Evolutionary conservation across 768 basidiomycete species (phyloP), one percentile per base, ranked within the genome.

Genomic region (Hortiboletus flavorubellus): DNA sequence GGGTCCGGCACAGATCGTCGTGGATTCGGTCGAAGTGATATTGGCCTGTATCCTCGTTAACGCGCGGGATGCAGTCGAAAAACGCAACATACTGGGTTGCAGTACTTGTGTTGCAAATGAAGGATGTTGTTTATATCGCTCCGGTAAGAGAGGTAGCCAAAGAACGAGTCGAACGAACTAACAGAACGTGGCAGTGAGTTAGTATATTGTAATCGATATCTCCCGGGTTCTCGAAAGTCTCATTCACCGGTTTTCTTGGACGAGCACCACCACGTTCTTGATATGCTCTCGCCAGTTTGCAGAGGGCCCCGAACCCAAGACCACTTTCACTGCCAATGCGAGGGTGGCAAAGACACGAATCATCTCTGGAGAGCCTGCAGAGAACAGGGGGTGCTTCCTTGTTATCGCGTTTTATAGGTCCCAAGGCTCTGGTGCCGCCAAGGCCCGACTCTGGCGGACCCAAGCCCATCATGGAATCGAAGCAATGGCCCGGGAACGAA

Each of bases 201-300:
- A 33, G 18, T 29, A 31, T 14, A 45, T 14, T 2, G 31, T 8
- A 3, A n/a, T 10, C 12, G 12, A 16, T 7, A 46, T n/a, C 9
- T 2, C 14, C 10, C 11, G 39, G 3, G 42, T 7, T 5, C 5
- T 26, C 8, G 6, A 18, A 21, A 29, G 35, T 23, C 11, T 40
- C 4, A 16, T 42, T 64, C 34, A 65, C 65, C 62, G 62, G 48
- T 66, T 66, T 33, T 65, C 66, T 30, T 66, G 65, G 21, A 66
- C 63, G 29, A 68, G 65, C 43, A 66, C 65, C 3, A 68, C 65
- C 0, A 65, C 63, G 14, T 68, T 51, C 35, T 68, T 68, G 58
- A 66, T 57, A 8, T 41, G 58, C 5, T 66, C 66, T 42, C 56
- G 56, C 66, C 66, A 66, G 37, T 57, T 58, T 1, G 54, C 31